phyloP scores from a whole-genome alignment of 1,139 yeast genomes.

The Saccharomyces hybrid region DNA sequence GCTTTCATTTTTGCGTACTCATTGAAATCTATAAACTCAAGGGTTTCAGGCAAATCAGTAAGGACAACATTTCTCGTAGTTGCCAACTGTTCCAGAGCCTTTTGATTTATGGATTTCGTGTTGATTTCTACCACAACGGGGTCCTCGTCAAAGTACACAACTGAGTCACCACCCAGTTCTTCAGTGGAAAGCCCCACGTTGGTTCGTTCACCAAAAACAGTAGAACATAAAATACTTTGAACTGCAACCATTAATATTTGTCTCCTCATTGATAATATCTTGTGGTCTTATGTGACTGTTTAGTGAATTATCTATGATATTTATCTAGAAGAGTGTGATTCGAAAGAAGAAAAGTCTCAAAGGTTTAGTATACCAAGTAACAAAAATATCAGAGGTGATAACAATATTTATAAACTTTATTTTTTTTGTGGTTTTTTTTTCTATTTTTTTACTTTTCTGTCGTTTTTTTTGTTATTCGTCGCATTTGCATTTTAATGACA shows the following conservation, averaged over 20 bases:
- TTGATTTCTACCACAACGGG: constrained; percentile 19
- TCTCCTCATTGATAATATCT: constrained; percentile 9
- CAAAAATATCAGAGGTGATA: too few relatives aligned
- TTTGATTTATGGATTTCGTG: constrained; percentile 15
- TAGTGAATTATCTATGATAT: too few relatives aligned
- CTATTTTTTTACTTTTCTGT: too few relatives aligned
- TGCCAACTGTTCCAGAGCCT: constrained; percentile 14
- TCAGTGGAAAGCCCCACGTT: constrained; percentile 15
- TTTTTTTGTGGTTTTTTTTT: too few relatives aligned
- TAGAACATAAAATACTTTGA: constrained; percentile 2
- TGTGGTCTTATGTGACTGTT: too few relatives aligned
- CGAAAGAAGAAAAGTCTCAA: neutral
- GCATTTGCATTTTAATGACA: too few relatives aligned
- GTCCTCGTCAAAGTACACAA: constrained; percentile 3
- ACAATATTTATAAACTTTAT: too few relatives aligned
- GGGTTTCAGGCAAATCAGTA: constrained; percentile 24
- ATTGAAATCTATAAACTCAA: constrained; percentile 20
- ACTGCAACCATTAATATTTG: constrained; percentile 5
- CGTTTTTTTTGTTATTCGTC: too few relatives aligned
- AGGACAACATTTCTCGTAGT: constrained; percentile 20
- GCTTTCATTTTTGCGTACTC: constrained; percentile 16
- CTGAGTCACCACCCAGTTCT: constrained; percentile 19
- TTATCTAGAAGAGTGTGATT: neutral
- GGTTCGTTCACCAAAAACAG: constrained; percentile 10
- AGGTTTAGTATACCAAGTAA: too few relatives aligned